These are phyloP conservation scores for Leishmania braziliensis DNA, from an alignment of 208 protist genomes.

Conservation along the genomic window DNA sequence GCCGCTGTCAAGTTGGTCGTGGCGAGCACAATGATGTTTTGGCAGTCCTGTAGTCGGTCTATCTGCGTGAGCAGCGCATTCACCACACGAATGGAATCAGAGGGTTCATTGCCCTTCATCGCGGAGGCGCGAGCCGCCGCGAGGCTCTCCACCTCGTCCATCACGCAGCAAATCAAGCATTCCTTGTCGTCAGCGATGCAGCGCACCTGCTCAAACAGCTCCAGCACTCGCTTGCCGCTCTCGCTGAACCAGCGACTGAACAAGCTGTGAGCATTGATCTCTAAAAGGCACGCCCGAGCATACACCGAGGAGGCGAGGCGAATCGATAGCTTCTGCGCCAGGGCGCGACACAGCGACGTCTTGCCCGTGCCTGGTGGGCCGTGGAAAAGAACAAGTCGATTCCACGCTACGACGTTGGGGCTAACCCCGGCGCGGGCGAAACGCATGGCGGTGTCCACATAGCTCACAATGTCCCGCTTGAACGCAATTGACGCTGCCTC, in stretches of 20 bases:
- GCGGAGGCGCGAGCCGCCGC: constrained; percentile 89
- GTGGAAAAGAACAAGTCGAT: constrained; percentile 86
- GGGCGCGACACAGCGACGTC: constrained; percentile 91
- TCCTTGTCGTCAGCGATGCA: constrained; percentile 61
- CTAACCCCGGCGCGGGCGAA: constrained; percentile 90
- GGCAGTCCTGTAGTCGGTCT: constrained; percentile 84
- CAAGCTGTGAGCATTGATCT: constrained; percentile 96
- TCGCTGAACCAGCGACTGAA: constrained; percentile 98
- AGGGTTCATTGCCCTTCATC: constrained; percentile 93
- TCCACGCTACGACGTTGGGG: constrained; percentile 76
- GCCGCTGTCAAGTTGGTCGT: constrained; percentile 97
- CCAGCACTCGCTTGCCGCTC: constrained; percentile 96
- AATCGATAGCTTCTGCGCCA: constrained; percentile 84
- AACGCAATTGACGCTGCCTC: constrained; percentile 48
- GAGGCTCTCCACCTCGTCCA: constrained; percentile 97
- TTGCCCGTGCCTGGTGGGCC: constrained; percentile 96
- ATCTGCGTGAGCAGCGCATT: constrained; percentile 98
- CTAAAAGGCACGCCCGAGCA: constrained; percentile 71
- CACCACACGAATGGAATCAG: constrained; percentile 94
- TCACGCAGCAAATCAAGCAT: constrained; percentile 89
- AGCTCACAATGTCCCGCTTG: constrained; percentile 92
- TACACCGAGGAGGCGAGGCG: constrained; percentile 49
- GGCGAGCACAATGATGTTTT: constrained; percentile 94
- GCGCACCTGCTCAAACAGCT: constrained; percentile 91
- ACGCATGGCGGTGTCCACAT: constrained; percentile 82